These are phyloP conservation scores for Saussurea involucrata DNA, from an alignment of 129 eudicot species.

Conservation along the genomic window DNA sequence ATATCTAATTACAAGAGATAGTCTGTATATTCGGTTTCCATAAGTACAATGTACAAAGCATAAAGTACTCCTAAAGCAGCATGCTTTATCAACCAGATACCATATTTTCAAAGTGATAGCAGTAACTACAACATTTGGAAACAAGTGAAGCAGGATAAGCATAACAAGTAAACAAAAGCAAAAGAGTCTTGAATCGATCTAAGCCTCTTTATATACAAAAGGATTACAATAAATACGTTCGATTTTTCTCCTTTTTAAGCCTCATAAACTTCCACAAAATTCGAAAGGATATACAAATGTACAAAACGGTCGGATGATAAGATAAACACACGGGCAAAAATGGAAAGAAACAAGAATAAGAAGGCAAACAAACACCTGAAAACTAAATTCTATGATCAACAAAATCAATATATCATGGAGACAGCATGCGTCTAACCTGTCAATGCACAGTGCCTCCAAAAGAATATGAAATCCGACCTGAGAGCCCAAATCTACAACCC, in stretches of 20 bases:
- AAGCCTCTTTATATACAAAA: constrained; percentile 55
- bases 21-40: constrained; percentile 25
- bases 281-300: constrained; percentile 41
- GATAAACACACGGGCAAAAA: constrained; percentile 27
- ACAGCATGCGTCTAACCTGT: constrained; percentile 30
- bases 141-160: neutral
- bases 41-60: constrained; percentile 27
- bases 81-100: neutral
- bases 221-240: constrained; percentile 43
- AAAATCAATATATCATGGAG: constrained; percentile 47
- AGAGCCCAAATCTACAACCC: constrained; percentile 25
- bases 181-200: constrained; percentile 13
- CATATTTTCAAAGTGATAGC: neutral
- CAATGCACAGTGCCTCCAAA: constrained; percentile 50
- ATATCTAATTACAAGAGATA: constrained; percentile 33
- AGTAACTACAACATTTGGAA: neutral
- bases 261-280: constrained; percentile 28
- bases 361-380: constrained; percentile 21
- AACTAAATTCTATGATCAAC: constrained; percentile 40
- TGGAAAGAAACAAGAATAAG: neutral
- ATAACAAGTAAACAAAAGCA: constrained; percentile 2
- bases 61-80: constrained; percentile 11
- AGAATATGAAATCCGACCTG: constrained; percentile 49
- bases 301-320: constrained; percentile 26
- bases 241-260: constrained; percentile 31